Conservation (phyloP, 805 yeast genomes). For the Zygosaccharomyces bailii region DNA sequence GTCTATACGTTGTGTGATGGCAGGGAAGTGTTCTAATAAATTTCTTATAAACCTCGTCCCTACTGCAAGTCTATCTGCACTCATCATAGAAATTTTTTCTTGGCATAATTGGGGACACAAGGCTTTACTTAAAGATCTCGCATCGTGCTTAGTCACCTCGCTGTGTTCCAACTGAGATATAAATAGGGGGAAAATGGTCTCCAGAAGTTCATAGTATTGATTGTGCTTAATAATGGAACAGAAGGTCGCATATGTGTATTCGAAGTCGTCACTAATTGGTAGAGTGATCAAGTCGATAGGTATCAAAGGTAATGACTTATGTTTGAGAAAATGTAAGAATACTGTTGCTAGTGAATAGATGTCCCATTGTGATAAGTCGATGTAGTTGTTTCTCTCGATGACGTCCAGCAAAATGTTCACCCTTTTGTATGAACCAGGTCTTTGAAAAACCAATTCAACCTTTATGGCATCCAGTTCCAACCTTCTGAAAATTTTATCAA, state of each 20-base stretch:
- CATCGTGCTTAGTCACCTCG: slow-evolving; percentile 43
- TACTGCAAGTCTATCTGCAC: slow-evolving; percentile 47
- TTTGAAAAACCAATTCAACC: slow-evolving; percentile 49
- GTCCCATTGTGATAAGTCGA: slow-evolving; percentile 65
- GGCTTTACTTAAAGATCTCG: slow-evolving; percentile 40
- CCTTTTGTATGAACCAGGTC: slow-evolving; percentile 52
- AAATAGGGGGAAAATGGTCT: slow-evolving; percentile 46
- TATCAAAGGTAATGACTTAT: slow-evolving; percentile 52
- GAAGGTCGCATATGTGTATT: slow-evolving; percentile 42
- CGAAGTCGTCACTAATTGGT: slow-evolving; percentile 51
- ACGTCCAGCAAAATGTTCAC: slow-evolving; percentile 46
- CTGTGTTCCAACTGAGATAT: slow-evolving; percentile 39
- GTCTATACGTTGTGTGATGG: slow-evolving; percentile 26
- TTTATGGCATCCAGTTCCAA: slow-evolving; percentile 42
- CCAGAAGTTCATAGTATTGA: slow-evolving; percentile 34
- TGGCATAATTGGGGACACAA: slow-evolving; percentile 57
- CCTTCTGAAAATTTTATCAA: slow-evolving; percentile 52
- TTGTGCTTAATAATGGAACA: slow-evolving; percentile 35
- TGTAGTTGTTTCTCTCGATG: slow-evolving; percentile 51
- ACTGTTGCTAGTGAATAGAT: slow-evolving; percentile 44
- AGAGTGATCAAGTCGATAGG: slow-evolving; percentile 46
- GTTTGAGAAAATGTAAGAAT: slow-evolving; percentile 45
- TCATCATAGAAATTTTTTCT: slow-evolving; percentile 41
- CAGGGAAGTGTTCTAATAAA: slow-evolving; percentile 49
- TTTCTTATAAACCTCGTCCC: slow-evolving; percentile 54